Percentiles rank a stretch among this genome's conserved stretches.
Evolutionary conservation across 805 yeast species (phyloP).

Genomic region (Candida insectorum): DNA sequence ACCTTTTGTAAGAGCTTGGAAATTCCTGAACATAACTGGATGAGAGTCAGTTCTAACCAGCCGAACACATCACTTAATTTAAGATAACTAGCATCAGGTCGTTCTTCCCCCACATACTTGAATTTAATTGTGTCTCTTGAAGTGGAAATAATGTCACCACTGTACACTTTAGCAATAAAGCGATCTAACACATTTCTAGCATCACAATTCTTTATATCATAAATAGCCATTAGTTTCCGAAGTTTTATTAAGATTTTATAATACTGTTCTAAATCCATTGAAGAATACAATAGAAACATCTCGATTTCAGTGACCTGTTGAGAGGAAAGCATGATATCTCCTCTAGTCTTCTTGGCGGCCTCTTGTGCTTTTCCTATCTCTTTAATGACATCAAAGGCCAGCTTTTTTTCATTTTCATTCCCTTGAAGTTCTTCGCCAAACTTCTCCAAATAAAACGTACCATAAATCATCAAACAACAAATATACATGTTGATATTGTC

Average conservation of each 20-base stretch:
- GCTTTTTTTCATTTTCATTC: conserved; percentile 14
- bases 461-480: conserved; percentile 31
- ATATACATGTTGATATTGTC: conserved; percentile 49
- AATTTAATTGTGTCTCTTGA: conserved; percentile 2
- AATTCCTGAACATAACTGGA: conserved; percentile 22
- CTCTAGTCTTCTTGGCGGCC: conserved; percentile 16
- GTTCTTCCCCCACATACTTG: conserved; percentile 9
- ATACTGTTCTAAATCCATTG: conserved; percentile 37
- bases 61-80: conserved; percentile 14
- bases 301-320: conserved; percentile 38
- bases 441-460: conserved; percentile 1
- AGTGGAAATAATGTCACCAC: conserved; percentile 6
- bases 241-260: conserved; percentile 27
- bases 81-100: conserved; percentile 8
- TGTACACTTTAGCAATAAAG: conserved; percentile 4
- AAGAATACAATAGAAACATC: conserved; percentile 46
- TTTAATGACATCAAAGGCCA: conserved; percentile 29
- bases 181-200: conserved; percentile 17
- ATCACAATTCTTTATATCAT: conserved; percentile 33
- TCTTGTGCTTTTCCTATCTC: conserved; percentile 15
- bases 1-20: conserved; percentile 20
- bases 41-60: conserved; percentile 23
- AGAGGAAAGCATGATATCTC: conserved; percentile 22
- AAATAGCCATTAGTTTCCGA: conserved; percentile 32
- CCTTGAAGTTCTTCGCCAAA: conserved; percentile 1